These are phyloP conservation scores for Penicillium corylophilum DNA, from an alignment of 2,329 filamentous ascomycete species.

Conservation along the genomic window DNA sequence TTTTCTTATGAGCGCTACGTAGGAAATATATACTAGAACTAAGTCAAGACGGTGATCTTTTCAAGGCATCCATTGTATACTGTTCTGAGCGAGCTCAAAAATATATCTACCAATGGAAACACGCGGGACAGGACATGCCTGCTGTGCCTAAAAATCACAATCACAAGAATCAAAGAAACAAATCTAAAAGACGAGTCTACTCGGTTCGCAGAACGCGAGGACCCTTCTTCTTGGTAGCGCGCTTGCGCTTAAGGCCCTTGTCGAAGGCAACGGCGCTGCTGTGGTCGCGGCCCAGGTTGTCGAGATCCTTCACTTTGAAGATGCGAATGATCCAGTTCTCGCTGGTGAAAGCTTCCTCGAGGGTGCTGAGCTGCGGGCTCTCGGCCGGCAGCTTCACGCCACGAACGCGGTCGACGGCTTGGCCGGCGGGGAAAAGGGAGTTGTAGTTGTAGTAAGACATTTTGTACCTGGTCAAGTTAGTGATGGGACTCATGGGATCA, in stretches of 20 bases:
- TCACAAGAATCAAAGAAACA: slow-evolving; percentile 12
- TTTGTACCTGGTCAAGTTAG: slow-evolving; percentile 75
- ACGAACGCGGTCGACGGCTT: slow-evolving; percentile 88
- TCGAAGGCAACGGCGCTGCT: slow-evolving; percentile 58
- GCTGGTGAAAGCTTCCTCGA: slow-evolving; percentile 97
- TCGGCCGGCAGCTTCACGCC: slow-evolving; percentile 75
- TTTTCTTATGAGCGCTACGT: background rate
- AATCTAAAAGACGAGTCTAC: slow-evolving; percentile 24
- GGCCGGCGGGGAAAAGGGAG: slow-evolving; percentile 83
- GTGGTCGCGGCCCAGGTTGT: slow-evolving; percentile 92
- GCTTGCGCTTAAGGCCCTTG: slow-evolving; percentile 54
- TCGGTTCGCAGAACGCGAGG: slow-evolving; percentile 46
- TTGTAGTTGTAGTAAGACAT: slow-evolving; percentile 99
- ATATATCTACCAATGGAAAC: background rate
- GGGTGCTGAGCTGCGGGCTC: slow-evolving; percentile 77
- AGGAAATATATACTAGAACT: background rate
- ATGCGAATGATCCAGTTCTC: slow-evolving; percentile 99
- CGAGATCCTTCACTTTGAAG: slow-evolving; percentile 99
- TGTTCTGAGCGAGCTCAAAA: background rate
- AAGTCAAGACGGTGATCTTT: background rate
- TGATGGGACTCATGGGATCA: background rate
- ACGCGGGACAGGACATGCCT: slow-evolving; percentile 11
- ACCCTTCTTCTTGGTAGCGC: slow-evolving; percentile 46
- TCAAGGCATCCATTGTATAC: background rate
- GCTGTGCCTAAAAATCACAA: slow-evolving; percentile 11